Evolutionary conservation across 2,329 filamentous ascomycete species (phyloP).

Genomic region (Beauveria sp.): DNA sequence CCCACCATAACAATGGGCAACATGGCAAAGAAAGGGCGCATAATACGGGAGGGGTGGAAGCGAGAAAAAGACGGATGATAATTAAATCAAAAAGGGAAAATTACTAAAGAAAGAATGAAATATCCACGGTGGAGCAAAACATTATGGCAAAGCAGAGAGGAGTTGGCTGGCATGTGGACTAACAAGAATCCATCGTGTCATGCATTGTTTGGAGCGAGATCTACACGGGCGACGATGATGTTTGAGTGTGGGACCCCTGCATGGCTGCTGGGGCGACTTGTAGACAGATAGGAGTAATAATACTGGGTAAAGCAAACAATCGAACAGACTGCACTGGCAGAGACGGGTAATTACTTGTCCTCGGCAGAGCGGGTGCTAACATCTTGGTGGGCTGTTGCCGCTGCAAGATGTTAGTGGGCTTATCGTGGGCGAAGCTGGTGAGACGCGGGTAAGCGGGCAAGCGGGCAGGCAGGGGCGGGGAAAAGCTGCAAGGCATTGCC

Average conservation of each 20-base stretch:
- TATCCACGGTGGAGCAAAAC: neutral
- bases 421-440: too few species aligned
- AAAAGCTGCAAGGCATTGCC: constrained; percentile 6
- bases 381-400: neutral
- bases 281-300: neutral
- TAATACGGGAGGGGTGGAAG: neutral
- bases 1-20: constrained; percentile 1
- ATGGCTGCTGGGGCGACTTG: constrained; percentile 26
- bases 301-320: too few species aligned
- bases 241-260: constrained; percentile 17
- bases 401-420: neutral
- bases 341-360: too few species aligned
- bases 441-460: neutral
- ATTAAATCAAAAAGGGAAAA: neutral
- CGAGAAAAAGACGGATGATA: neutral
- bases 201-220: constrained; percentile 8
- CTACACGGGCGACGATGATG: neutral
- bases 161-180: constrained; percentile 1
- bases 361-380: neutral
- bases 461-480: neutral
- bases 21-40: neutral
- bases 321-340: too few species aligned
- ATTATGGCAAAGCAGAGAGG: neutral
- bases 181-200: neutral
- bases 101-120: neutral